Base-by-base conservation (phyloP, 2,329 filamentous ascomycete species). In the Hymenoscyphus occultus region DNA sequence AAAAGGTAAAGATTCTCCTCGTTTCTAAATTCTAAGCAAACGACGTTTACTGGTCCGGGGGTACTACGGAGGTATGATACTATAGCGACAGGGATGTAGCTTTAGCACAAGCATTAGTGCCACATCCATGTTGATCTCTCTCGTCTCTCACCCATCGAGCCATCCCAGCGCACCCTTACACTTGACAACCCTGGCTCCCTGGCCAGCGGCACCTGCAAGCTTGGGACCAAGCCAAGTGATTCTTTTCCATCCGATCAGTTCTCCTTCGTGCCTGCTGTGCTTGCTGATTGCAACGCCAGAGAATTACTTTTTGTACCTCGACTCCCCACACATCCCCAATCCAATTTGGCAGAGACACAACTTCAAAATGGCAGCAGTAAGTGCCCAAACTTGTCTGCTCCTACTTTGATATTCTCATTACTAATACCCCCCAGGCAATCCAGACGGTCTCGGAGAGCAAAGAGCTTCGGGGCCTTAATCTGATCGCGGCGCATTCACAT, bases 401-500 rank as follows among this genome's bases (percentile, higher is more conserved):
- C 9, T 12, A 22, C 13, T 14, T 28, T 28, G 28, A 14, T 42
- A 31, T 45, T 1, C 2, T 10, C 10, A 6, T 48, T 54, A 42
- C 66, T 71, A 54, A 70, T 40, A 28, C 54, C 13, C 13, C 39
- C 13, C 60, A 87, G 85, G 79, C 80, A 75, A 91, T 92, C 73
- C 87, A 87, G 66, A 98, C 95, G 74, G 88, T 98, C 78, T 91
- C 93, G 76, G 94, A 98, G 84, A 91, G 87, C 79, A 97, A 95
- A 81, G 94, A 98, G 86, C 90, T 98, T 77, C 90, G 93, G 73
- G 93, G 93, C 70, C 88, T 99, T 76, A 98, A 97, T 80, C 90
- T 99, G 80, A 96, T 99, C 78, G 95, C 95, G 68, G 94, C 95
- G 66, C 95, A 99, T 82, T 99, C 95, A 64, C 95, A 99, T 79